A percentile compares a stretch with the other conserved stretches of the same genome.
Evolutionary conservation across 2,329 filamentous ascomycete species (phyloP).

Genomic region (Neonectria neomacrospora): DNA sequence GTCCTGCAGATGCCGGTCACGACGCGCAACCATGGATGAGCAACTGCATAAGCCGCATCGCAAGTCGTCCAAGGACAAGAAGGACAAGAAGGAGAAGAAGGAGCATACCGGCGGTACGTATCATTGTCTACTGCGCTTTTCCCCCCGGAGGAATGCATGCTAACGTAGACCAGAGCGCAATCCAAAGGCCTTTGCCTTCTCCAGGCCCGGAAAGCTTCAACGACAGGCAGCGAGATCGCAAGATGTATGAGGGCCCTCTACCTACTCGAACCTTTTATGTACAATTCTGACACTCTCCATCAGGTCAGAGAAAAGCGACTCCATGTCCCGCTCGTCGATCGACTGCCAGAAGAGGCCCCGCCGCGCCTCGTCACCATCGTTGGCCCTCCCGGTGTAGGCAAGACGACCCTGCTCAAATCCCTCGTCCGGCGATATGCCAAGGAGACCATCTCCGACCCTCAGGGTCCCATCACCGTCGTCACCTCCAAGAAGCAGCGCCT

Average conservation of each 20-base stretch:
- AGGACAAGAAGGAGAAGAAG: conserved; percentile 82
- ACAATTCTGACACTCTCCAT: conserved; percentile 38
- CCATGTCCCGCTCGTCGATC: conserved; percentile 96
- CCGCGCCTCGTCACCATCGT: conserved; percentile 94
- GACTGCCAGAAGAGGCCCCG: conserved; percentile 93
- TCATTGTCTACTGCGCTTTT: background rate
- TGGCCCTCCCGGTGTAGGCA: conserved; percentile 93
- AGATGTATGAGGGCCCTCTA: conserved; percentile 64
- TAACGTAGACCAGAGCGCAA: conserved; percentile 69
- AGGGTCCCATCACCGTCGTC: conserved; percentile 93
- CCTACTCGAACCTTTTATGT: background rate
- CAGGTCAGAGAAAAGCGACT: conserved; percentile 94
- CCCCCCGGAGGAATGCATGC: conserved; percentile 28
- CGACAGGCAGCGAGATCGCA: conserved; percentile 78
- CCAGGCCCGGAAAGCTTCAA: conserved; percentile 82
- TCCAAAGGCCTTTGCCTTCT: conserved; percentile 89
- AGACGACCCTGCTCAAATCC: conserved; percentile 95
- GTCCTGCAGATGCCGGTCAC: conserved; percentile 38
- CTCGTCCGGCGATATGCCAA: conserved; percentile 95
- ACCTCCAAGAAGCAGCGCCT: conserved; percentile 95
- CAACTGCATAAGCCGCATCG: conserved; percentile 89
- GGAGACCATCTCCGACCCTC: conserved; percentile 88
- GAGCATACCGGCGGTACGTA: conserved; percentile 65
- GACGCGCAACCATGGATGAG: conserved; percentile 73
- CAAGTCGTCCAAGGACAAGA: conserved; percentile 64